Conservation (phyloP, 176 grass and related monocot species). For the Raddia guianensis region DNA sequence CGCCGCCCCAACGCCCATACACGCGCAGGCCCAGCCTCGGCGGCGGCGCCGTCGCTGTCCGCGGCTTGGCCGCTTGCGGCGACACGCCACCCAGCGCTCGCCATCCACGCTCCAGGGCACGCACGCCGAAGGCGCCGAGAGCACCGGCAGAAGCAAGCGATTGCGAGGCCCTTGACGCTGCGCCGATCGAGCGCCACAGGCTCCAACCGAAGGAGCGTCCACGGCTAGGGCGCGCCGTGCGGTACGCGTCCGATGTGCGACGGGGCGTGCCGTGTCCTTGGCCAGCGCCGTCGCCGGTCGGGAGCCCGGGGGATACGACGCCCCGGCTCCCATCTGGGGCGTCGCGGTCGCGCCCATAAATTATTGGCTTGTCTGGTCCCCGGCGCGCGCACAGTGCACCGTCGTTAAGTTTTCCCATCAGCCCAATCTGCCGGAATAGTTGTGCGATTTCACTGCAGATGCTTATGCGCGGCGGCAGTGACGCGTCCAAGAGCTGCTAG, state of each 20-base stretch:
- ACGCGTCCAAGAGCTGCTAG: too few species aligned
- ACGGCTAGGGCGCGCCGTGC: background rate
- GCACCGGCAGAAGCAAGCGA: background rate
- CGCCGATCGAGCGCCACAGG: too few species aligned
- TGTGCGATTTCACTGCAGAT: background rate
- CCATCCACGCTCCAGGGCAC: background rate
- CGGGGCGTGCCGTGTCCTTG: background rate
- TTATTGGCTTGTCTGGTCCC: background rate
- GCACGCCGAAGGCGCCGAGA: background rate
- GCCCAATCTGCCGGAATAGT: slow-evolving; percentile 21
- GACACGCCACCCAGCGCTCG: slow-evolving; percentile 25
- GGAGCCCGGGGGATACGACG: slow-evolving; percentile 36
- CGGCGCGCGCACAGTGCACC: slow-evolving; percentile 5
- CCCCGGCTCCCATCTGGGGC: slow-evolving; percentile 16
- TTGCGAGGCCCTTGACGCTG: background rate
- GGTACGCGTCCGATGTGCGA: background rate
- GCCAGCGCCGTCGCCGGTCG: slow-evolving; percentile 29
- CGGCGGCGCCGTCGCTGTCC: background rate
- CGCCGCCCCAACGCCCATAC: slow-evolving; percentile 37
- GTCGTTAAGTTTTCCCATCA: background rate
- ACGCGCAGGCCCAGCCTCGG: background rate
- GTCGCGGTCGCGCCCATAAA: background rate
- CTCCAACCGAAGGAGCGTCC: too few species aligned
- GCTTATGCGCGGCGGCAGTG: too few species aligned
- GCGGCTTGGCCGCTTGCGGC: slow-evolving; percentile 37